Base-by-base conservation (phyloP, 2,329 filamentous ascomycete genomes). In the Colletotrichum sp. region DNA sequence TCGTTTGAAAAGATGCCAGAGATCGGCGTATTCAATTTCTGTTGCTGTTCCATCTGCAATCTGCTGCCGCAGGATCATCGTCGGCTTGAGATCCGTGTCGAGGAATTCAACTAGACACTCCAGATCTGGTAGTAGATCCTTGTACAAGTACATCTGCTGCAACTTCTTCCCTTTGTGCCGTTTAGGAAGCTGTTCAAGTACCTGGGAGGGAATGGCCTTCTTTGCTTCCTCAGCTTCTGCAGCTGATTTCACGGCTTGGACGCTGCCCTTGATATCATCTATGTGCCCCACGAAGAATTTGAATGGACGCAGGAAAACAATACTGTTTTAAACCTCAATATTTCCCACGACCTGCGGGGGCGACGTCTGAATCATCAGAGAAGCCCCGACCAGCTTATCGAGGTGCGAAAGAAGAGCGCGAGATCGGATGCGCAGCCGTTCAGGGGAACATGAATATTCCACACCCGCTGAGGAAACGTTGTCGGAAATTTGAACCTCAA, bases 1-100 rank as follows among this genome's bases (percentile, higher is more conserved):
- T 12, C 62, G 26, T 4, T 71, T 10, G 48, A 77, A 78, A 3
- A 77, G 60, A 58, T 78, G 77, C 76, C 77, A 77, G 15, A 78
- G 61, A 30, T 78, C 77, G 4, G 38, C 60, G 16, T 75, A 78
- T 34, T 69, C 67, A 24, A 78, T 77, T 12, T 70, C 74, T 1
- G 28, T 55, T 3, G 66, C 64, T 16, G 67, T 75, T 10, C 76
- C 76, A 6, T 77, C 55, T 10, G 26, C 21, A 26, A 78, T 71
- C 4, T 7, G 5, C 58, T 62, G 18, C 6, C 77, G 70, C 6
- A 78, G 34, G 6, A 73, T 36, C n/a, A 75, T 73, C 5, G 68
- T 75, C 2, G 76, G 58, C 26, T 66, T 58, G 2, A 78, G 65
- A 26, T 77, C 73, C 6, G 32, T 55, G 28, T 78, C 77, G 21